Conservation (phyloP, 306 rosid genomes). For the Geum urbanum region DNA sequence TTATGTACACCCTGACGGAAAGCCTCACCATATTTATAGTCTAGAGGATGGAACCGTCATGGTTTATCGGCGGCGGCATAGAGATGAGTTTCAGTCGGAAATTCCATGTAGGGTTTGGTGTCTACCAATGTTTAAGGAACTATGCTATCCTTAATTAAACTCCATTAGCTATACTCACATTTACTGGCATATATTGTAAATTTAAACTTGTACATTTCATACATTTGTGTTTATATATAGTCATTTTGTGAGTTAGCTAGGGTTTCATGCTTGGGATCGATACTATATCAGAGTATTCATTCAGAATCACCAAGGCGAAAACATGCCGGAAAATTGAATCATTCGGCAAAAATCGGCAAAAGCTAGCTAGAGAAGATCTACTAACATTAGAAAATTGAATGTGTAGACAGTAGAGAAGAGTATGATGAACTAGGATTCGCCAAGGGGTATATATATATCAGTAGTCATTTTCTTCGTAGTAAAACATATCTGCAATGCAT, state of each 20-base stretch:
- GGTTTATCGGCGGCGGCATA: not conserved
- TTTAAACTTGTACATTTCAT: no score
- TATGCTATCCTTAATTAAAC: not conserved
- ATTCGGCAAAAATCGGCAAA: not conserved
- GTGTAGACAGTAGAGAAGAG: not conserved
- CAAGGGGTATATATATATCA: not conserved
- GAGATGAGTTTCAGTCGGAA: not conserved
- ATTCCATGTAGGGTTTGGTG: not conserved
- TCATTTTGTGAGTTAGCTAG: no score
- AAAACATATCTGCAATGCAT: not conserved
- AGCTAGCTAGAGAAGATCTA: not conserved
- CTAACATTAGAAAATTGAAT: not conserved
- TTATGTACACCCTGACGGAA: not conserved
- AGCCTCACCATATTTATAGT: not conserved
- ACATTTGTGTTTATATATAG: no score
- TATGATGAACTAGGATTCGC: not conserved
- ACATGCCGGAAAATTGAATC: not conserved
- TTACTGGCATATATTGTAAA: no score
- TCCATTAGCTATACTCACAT: no score
- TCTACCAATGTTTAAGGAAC: not conserved
- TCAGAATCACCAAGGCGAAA: not conserved
- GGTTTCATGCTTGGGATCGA: not conserved
- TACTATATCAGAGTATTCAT: not conserved
- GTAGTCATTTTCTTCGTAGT: not conserved
- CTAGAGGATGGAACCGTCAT: not conserved